These are phyloP conservation scores for Globisporangium takayamanum DNA, from an alignment of 352 stramenopile genomes.

Conservation along the genomic window DNA sequence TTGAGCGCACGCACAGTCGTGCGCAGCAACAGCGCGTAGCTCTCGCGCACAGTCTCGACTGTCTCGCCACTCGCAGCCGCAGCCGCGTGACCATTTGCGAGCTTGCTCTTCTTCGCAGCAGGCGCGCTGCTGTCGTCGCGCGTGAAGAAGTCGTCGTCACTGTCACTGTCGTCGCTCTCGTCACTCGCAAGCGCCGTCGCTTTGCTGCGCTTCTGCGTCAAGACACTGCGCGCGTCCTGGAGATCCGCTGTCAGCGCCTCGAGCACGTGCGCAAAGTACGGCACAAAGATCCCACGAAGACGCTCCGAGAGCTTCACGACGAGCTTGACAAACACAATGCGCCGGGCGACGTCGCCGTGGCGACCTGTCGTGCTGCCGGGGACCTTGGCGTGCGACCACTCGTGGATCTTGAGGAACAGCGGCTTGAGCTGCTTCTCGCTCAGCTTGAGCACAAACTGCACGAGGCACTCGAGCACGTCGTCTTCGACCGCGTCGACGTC, in stretches of 20 bases:
- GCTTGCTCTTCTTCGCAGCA: constrained; percentile 51
- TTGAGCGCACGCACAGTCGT: constrained; percentile 64
- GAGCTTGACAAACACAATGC: constrained; percentile 79
- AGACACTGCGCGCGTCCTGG: constrained; percentile 36
- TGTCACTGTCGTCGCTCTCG: constrained; percentile 32
- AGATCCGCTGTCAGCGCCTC: constrained; percentile 47
- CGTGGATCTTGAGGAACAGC: constrained; percentile 78
- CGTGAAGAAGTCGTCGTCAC: constrained; percentile 59
- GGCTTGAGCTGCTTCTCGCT: constrained; percentile 89
- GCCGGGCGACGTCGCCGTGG: constrained; percentile 36
- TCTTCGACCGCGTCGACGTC: constrained; percentile 70
- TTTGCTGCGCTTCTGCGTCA: constrained; percentile 34
- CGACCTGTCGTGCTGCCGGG: constrained; percentile 6
- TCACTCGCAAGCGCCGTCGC: constrained; percentile 13
- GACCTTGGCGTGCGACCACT: constrained; percentile 61
- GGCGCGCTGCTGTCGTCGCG: constrained; percentile 23
- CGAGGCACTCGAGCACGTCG: constrained; percentile 63
- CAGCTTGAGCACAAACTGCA: constrained; percentile 81
- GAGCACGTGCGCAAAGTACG: constrained; percentile 79
- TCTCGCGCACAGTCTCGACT: constrained; percentile 23
- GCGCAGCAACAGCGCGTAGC: constrained; percentile 40
- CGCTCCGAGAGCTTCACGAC: constrained; percentile 73
- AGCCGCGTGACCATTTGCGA: constrained; percentile 17
- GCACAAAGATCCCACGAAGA: constrained; percentile 84
- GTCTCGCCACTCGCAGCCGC: constrained; percentile 6